A percentile compares a stretch with the other conserved stretches of the same genome.
Evolutionary conservation across 1,284 basidiomycete species (phyloP).

Genomic region (Erythrobasidium hasegawianum): DNA sequence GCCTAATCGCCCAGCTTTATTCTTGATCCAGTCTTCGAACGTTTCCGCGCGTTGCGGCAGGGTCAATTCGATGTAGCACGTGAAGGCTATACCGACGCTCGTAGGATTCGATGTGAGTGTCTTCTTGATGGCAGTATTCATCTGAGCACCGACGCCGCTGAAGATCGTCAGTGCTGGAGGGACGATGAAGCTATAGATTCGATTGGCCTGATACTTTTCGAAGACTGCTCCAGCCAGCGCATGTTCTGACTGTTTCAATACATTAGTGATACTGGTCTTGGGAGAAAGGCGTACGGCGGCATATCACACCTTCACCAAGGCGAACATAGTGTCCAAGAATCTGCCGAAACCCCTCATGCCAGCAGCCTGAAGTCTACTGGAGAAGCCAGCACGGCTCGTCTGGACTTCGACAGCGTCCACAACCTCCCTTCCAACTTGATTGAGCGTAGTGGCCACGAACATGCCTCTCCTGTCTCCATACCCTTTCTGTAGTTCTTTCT

Average conservation of each 20-base stretch:
- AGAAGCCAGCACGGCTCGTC: conserved; percentile 12
- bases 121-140: conserved; percentile 45
- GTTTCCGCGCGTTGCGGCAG: conserved; percentile 34
- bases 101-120: conserved; percentile 38
- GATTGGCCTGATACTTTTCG: conserved; percentile 22
- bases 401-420: conserved; percentile 32
- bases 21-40: conserved; percentile 45
- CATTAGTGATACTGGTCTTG: too few relatives aligned
- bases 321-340: conserved; percentile 35
- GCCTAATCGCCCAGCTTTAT: conserved; percentile 26
- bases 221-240: conserved; percentile 30
- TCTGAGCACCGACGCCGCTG: conserved; percentile 38
- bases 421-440: conserved; percentile 32
- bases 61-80: conserved; percentile 40
- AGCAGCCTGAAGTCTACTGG: conserved; percentile 12
- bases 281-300: too few relatives aligned
- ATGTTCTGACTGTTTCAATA: conserved; percentile 36
- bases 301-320: conserved; percentile 30
- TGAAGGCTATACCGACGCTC: conserved; percentile 44
- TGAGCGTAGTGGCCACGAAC: conserved; percentile 30
- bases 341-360: conserved; percentile 24
- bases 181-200: conserved; percentile 25
- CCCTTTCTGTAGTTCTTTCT: conserved; percentile 29
- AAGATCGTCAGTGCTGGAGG: conserved; percentile 40
- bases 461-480: conserved; percentile 33